Conservation (phyloP, 2,329 filamentous ascomycete species). For the Zalaria sp. region DNA sequence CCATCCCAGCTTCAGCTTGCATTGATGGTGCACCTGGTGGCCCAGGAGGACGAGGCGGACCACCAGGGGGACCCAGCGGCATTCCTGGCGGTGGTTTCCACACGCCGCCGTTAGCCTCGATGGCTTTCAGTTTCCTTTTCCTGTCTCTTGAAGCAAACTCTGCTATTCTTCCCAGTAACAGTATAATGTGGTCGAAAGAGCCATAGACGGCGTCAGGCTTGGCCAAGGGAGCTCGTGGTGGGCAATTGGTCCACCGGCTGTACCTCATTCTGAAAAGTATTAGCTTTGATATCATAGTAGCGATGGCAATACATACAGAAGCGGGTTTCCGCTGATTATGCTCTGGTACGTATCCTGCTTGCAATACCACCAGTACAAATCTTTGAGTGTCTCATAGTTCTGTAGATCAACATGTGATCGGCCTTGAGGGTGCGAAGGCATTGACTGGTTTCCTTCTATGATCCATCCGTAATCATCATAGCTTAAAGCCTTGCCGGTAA, state of each 20-base stretch:
- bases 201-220: slow-evolving; percentile 69
- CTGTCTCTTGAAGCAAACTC: slow-evolving; percentile 69
- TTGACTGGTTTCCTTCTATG: slow-evolving; percentile 17
- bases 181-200: slow-evolving; percentile 73
- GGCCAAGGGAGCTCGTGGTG: slow-evolving; percentile 68
- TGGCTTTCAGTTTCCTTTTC: slow-evolving; percentile 58
- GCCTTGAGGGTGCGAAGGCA: slow-evolving; percentile 15
- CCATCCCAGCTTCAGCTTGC: no score
- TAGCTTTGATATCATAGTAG: slow-evolving; percentile 9
- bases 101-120: slow-evolving; percentile 43
- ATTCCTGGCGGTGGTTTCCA: slow-evolving; percentile 41
- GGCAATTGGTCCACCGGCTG: slow-evolving; percentile 70
- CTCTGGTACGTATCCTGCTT: slow-evolving; percentile 92
- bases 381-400: slow-evolving; percentile 65
- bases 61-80: slow-evolving; percentile 21
- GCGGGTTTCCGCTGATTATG: slow-evolving; percentile 67
- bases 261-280: slow-evolving; percentile 54
- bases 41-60: no score
- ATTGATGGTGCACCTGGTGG: no score
- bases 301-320: slow-evolving; percentile 52
- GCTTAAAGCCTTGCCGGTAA: slow-evolving; percentile 43
- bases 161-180: slow-evolving; percentile 66
- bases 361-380: slow-evolving; percentile 90
- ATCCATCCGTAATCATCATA: slow-evolving; percentile 45
- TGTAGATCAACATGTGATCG: slow-evolving; percentile 47